Evolutionary conservation across 164 flowering plant species (phyloP), one percentile per base, ranked within the genome.

Genomic region (Magnolia sinica): DNA sequence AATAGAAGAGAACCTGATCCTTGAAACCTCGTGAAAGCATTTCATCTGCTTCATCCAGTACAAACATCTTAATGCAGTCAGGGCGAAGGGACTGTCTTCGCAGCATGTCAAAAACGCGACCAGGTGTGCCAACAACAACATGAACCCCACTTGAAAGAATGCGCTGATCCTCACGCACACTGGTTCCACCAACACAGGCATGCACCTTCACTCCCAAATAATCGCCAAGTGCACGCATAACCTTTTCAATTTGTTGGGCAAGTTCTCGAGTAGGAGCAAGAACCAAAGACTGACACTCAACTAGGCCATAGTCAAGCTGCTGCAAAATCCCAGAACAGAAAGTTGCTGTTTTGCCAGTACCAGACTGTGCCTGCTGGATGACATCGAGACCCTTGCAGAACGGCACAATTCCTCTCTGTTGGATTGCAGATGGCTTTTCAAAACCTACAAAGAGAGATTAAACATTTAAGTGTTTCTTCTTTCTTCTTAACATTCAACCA

Each of bases 341-440:
- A 71, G 94, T 91, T 63, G 91, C 91, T 0, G 94, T 89, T 76
- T 91, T 91, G 23, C 92, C 90, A 27, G 91, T 91, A 73, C 94
- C 92, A 68, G 92, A 91, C 72, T 89, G 92, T 14, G 94, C 92
- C 72, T 90, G 92, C 73, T 89, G 89, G 73, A 90, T 90, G 3
- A 90, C 92, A 86, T 90, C 91, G 73, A 89, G 89, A 1, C 94
- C 94, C 85, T 83, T 85, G 87, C 85, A 81, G 81, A 90, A 89
- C 14, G 94, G 94, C 71, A 91, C 92, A 79, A 90, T 89, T 59
- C 94, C 92, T 67, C 90, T 88, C 72, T 91, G 91, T 79, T 91
- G 94, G 72, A 91, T 91, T 11, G 92, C 90, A n/a, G 94, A 91
- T 2, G 94, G 92, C 74, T 89, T 91, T 73, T 91, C 94, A 85